Conservation (phyloP, 495 filamentous ascomycete species). For the Penicillium goetzii region DNA sequence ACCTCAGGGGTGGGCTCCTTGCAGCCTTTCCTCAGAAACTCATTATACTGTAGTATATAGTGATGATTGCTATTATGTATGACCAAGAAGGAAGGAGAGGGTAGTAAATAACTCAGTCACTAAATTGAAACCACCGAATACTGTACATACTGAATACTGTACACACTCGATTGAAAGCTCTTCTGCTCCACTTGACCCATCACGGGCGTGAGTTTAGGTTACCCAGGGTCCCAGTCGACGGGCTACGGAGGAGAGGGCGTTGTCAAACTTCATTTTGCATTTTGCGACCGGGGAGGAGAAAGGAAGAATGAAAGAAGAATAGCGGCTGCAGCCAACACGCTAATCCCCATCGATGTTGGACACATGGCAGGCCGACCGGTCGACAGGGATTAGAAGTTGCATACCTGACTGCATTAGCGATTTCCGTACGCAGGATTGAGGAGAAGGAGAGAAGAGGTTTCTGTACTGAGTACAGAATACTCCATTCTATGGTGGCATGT, state of each 20-base stretch:
- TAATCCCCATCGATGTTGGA: constrained; percentile 19
- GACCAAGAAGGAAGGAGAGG: background rate
- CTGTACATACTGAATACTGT: too few relatives aligned
- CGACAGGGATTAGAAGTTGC: constrained; percentile 3
- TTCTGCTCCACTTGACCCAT: background rate
- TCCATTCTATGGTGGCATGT: background rate
- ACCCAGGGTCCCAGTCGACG: background rate
- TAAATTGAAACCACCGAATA: too few relatives aligned
- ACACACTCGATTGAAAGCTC: background rate
- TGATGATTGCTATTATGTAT: background rate
- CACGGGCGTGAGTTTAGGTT: constrained; percentile 1
- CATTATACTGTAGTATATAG: background rate
- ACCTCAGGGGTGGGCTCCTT: constrained; percentile 7
- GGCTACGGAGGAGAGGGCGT: background rate
- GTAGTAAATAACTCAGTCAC: background rate
- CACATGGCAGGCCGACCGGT: constrained; percentile 23
- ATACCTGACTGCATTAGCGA: constrained; percentile 4
- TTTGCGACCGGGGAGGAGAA: constrained; percentile 14
- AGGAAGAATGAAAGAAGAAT: constrained; percentile 5
- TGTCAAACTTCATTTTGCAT: constrained; percentile 18
- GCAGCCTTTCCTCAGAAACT: background rate
- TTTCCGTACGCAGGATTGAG: too few relatives aligned
- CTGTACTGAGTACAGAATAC: background rate
- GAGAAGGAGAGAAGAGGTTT: background rate
- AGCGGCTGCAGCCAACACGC: constrained; percentile 16